A percentile compares a stretch with the other conserved stretches of the same genome.
Conservation (phyloP, 1,284 basidiomycete species). For the Malassezia psittaci region DNA sequence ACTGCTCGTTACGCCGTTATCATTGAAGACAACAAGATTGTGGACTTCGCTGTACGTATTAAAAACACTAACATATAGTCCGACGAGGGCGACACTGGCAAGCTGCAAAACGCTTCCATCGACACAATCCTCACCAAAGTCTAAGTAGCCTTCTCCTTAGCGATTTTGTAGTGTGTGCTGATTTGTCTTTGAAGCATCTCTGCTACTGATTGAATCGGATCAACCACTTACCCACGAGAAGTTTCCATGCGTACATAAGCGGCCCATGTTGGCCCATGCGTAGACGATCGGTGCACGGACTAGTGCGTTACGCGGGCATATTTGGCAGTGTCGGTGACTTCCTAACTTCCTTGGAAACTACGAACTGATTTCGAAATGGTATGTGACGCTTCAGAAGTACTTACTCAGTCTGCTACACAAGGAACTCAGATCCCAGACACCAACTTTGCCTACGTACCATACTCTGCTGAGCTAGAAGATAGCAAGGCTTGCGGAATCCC, state of each 20-base stretch:
- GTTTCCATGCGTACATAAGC: too few species aligned
- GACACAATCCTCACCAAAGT: conserved; percentile 13
- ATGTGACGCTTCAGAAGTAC: not conserved
- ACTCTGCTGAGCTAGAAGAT: conserved; percentile 59
- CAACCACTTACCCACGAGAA: too few species aligned
- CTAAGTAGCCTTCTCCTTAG: not conserved
- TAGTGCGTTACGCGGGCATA: too few species aligned
- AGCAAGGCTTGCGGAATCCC: conserved; percentile 45
- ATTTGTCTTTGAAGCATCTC: too few species aligned
- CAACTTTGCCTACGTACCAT: conserved; percentile 60
- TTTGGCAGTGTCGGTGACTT: too few species aligned
- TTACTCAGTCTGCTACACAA: conserved; percentile 4
- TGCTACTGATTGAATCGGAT: too few species aligned
- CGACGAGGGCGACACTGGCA: conserved; percentile 17
- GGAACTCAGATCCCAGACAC: conserved; percentile 57
- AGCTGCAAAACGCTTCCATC: conserved; percentile 13
- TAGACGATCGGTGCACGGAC: too few species aligned
- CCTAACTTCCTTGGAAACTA: too few species aligned
- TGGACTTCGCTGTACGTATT: conserved; percentile 21
- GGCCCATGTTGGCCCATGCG: too few species aligned
- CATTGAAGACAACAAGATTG: conserved; percentile 55
- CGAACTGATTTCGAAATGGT: not conserved
- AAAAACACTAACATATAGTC: not conserved
- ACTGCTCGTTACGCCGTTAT: conserved; percentile 63
- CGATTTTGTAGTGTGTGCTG: too few species aligned